Evolutionary conservation across 768 basidiomycete genomes (phyloP).

Genomic region (Hericium coralloides): DNA sequence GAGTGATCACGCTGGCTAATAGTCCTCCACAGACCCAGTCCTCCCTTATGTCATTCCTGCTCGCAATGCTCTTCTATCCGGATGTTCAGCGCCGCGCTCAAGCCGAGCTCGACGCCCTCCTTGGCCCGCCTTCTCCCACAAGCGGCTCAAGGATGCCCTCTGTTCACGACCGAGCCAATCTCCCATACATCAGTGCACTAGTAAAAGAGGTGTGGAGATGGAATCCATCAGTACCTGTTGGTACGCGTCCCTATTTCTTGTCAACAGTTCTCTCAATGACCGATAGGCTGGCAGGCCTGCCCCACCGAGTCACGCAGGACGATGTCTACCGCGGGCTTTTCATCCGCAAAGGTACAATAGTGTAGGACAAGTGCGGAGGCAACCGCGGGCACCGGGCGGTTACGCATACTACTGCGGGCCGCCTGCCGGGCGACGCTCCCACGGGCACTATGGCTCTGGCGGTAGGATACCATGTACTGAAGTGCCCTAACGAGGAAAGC

Average conservation of each 20-base stretch:
- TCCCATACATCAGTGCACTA: conserved; percentile 55
- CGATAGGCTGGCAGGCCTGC: conserved; percentile 34
- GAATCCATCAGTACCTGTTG: conserved; percentile 50
- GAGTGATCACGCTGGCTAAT: neutral
- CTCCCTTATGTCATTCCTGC: conserved; percentile 47
- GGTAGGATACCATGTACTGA: no score
- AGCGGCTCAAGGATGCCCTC: conserved; percentile 42
- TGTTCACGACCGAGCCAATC: conserved; percentile 41
- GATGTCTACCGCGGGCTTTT: conserved; percentile 51
- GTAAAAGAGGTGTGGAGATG: conserved; percentile 53
- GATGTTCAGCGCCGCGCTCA: conserved; percentile 45
- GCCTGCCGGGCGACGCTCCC: no score
- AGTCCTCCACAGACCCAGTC: conserved; percentile 39
- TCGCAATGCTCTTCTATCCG: conserved; percentile 59
- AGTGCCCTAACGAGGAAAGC: no score
- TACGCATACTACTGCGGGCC: no score
- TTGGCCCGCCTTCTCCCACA: conserved; percentile 26
- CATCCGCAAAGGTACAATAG: conserved; percentile 54
- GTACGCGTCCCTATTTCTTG: conserved; percentile 24
- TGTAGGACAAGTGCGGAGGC: no score
- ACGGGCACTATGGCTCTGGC: no score
- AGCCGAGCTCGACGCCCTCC: conserved; percentile 53
- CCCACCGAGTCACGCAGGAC: conserved; percentile 57
- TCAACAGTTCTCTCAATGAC: no score
- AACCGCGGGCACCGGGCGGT: no score